Conservation (phyloP, 164 flowering plant genomes). For the Magnolia sinica region DNA sequence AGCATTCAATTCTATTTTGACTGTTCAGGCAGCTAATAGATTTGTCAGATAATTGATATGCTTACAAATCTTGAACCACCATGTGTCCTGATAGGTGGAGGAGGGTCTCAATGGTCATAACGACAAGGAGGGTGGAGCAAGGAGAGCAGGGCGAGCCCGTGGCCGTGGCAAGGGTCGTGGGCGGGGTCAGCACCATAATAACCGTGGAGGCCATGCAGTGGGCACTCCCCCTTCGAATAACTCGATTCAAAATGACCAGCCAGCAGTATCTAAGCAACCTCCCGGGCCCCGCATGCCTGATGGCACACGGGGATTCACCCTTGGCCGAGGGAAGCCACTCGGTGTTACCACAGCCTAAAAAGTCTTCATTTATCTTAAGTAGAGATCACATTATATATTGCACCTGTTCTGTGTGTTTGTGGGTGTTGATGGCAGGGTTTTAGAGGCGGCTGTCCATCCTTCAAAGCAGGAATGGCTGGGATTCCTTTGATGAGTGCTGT, state of each 20-base stretch:
- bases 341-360: constrained; percentile 18
- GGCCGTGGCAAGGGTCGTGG: constrained; percentile 75
- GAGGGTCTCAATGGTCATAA: constrained; percentile 37
- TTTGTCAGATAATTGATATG: not conserved
- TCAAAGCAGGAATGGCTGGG: not conserved
- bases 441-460: constrained; percentile 26
- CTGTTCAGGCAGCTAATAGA: not conserved
- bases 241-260: constrained; percentile 26
- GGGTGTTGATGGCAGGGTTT: constrained; percentile 32
- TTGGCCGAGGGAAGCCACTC: constrained; percentile 72
- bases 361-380: not conserved
- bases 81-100: constrained; percentile 45
- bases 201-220: constrained; percentile 39
- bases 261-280: constrained; percentile 44
- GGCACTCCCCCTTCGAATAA: constrained; percentile 39
- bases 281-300: constrained; percentile 92
- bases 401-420: not conserved
- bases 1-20: not conserved
- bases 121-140: constrained; percentile 58
- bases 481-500: not conserved
- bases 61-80: not conserved
- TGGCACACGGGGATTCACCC: constrained; percentile 70
- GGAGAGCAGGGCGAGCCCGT: constrained; percentile 47
- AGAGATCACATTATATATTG: not conserved
- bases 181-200: constrained; percentile 43